Evolutionary conservation across 805 yeast genomes (phyloP), one percentile per base, ranked within the genome.

Genomic region (Teunomyces tritomae): DNA sequence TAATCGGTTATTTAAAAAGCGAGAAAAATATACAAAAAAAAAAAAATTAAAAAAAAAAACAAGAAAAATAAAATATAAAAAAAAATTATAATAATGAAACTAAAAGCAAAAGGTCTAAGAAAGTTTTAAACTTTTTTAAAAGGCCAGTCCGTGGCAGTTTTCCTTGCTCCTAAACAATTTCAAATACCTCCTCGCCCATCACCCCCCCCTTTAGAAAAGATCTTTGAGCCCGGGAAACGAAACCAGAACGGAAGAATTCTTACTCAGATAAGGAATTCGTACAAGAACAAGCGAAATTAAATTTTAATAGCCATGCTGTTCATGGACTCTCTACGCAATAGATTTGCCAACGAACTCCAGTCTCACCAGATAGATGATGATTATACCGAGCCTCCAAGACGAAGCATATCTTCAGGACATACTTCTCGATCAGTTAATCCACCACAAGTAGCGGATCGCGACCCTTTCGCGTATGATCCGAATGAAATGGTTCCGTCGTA

Each of bases 401-500:
- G 36, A 3, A 20, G 6, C 6, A 6, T 6, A 20, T 20, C 24
- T 5, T 20, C 24, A 20, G 24, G 24, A 5, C 24, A 10, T 24
- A 17, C 11, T 5, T 16, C 34, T 17, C 13, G 17, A 8, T 17
- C 17, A 4, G 8, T 17, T 4, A 33, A 8, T 24, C 16, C 20
- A n/a, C 16, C 16, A 10, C 20, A 9, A 7, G 26, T 20, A 4
- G 5, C 43, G 2, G 43, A 10, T 8, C 32, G 27, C 14, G 34
- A 32, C 9, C 34, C 7, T 5, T 37, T n/a, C 8, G 40, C 28
- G 2, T 53, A 16, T 27, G 73, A 69, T 45, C 70, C 67, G 2
- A 51, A 59, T 34, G 76, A 71, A 46, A 56, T 57, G 7, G 72
- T 73, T 1, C 78, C 78, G 2, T 66, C 73, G 1, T 73, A 73